Evolutionary conservation across 2,329 filamentous ascomycete genomes (phyloP).

Genomic region (Alternaria sp.): DNA sequence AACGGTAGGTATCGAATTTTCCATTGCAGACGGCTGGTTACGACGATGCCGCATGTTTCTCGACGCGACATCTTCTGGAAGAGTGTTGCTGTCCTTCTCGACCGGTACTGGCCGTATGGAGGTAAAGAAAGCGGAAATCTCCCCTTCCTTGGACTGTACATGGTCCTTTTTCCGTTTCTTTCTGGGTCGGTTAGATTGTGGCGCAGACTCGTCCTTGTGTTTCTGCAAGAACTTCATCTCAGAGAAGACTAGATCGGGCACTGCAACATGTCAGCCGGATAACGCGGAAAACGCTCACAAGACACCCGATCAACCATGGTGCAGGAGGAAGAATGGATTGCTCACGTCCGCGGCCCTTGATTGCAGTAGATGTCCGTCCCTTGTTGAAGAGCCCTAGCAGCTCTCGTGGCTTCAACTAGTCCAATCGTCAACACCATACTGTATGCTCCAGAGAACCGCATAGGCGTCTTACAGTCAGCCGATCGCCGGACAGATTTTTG

Average conservation of each 20-base stretch:
- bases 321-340: constrained; percentile 16
- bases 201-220: constrained; percentile 39
- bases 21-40: constrained; percentile 22
- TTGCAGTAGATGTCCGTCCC: constrained; percentile 58
- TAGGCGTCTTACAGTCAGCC: constrained; percentile 56
- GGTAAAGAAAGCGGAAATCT: constrained; percentile 59
- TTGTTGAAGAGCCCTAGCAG: constrained; percentile 59
- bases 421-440: constrained; percentile 36
- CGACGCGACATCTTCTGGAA: constrained; percentile 6
- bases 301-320: constrained; percentile 4
- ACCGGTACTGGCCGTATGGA: constrained; percentile 38
- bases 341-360: constrained; percentile 56
- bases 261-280: constrained; percentile 46
- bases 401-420: constrained; percentile 55
- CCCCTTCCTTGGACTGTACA: constrained; percentile 47
- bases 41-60: constrained; percentile 18
- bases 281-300: constrained; percentile 9
- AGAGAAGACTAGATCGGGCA: constrained; percentile 62
- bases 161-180: constrained; percentile 48
- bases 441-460: constrained; percentile 13
- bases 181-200: constrained; percentile 32
- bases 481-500: constrained; percentile 55
- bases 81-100: constrained; percentile 36
- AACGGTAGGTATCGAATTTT: constrained; percentile 38
- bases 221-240: constrained; percentile 60